Evolutionary conservation across 805 yeast genomes (phyloP).

Genomic region (Saccharomyces jurei): DNA sequence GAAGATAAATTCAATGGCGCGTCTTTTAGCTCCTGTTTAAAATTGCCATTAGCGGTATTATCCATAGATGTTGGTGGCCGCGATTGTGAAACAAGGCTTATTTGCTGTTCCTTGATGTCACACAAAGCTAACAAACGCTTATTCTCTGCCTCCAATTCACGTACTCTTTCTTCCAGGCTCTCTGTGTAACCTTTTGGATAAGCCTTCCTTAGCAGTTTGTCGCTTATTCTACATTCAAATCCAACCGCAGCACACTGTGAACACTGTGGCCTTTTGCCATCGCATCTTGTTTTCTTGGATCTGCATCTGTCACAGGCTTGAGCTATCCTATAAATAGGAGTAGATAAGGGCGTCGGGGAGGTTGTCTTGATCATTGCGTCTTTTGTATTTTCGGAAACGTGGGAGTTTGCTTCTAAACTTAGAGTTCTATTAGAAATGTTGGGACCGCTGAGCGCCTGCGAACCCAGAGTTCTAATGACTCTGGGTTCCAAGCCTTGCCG

Average conservation of each 20-base stretch:
- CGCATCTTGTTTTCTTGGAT: constrained; percentile 68
- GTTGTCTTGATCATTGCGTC: neutral
- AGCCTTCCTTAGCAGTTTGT: constrained; percentile 74
- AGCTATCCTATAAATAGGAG: constrained; percentile 57
- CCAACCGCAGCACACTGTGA: constrained; percentile 80
- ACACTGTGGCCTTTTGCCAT: constrained; percentile 62
- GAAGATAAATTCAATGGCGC: constrained; percentile 27
- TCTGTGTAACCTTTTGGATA: constrained; percentile 92
- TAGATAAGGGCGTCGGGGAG: constrained; percentile 1
- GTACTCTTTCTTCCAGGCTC: constrained; percentile 76
- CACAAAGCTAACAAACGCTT: constrained; percentile 48
- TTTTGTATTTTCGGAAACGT: neutral
- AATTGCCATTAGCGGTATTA: constrained; percentile 7
- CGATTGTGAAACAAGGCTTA: constrained; percentile 17
- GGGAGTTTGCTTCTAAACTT: constrained; percentile 3
- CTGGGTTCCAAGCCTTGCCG: constrained; percentile 7
- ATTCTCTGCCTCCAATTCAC: constrained; percentile 79
- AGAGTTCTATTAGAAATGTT: neutral
- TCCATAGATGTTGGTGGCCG: constrained; percentile 5
- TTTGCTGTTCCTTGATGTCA: constrained; percentile 26
- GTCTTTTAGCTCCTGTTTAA: constrained; percentile 13
- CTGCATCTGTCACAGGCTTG: constrained; percentile 88
- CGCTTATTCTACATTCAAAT: constrained; percentile 80
- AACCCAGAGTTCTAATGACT: constrained; percentile 16
- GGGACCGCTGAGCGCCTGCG: constrained; percentile 13